These are phyloP conservation scores for Orbilia brochopaga DNA, from an alignment of 2,329 filamentous ascomycete genomes.

Conservation along the genomic window DNA sequence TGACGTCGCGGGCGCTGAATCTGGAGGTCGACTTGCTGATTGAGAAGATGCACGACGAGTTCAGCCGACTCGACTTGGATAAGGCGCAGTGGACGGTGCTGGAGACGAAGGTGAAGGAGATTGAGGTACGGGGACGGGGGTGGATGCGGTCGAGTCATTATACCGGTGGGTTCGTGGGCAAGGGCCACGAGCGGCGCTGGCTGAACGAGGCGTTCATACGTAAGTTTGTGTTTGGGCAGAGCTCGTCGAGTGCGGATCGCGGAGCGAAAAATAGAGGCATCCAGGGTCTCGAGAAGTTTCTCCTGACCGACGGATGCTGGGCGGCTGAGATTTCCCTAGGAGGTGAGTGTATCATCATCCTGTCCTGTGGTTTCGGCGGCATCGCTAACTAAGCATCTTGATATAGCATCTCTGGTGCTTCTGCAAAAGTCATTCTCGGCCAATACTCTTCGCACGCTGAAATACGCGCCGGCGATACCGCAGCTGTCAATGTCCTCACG, in stretches of 20 bases:
- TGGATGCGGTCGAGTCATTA: conserved; percentile 46
- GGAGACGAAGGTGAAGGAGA: conserved; percentile 45
- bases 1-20: conserved; percentile 32
- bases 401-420: conserved; percentile 36
- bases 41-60: conserved; percentile 49
- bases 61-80: conserved; percentile 36
- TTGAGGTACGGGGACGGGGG: conserved; percentile 40
- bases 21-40: conserved; percentile 47
- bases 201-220: conserved; percentile 38
- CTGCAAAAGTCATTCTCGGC: conserved; percentile 49
- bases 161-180: conserved; percentile 40
- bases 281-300: conserved; percentile 42
- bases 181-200: conserved; percentile 45
- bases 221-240: conserved; percentile 46
- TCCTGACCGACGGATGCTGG: conserved; percentile 48
- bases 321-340: conserved; percentile 46
- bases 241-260: conserved; percentile 26
- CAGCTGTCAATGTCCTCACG: conserved; percentile 47
- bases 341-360: conserved; percentile 26
- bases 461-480: conserved; percentile 46
- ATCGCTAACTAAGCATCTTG: conserved; percentile 9
- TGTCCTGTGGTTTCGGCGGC: neutral
- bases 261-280: conserved; percentile 32
- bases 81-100: conserved; percentile 37
- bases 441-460: conserved; percentile 42